A percentile compares a stretch with the other conserved stretches of the same genome.
Evolutionary conservation across 371 early-diverging fungal genomes (phyloP).

Genomic region (Mucor mucedo): DNA sequence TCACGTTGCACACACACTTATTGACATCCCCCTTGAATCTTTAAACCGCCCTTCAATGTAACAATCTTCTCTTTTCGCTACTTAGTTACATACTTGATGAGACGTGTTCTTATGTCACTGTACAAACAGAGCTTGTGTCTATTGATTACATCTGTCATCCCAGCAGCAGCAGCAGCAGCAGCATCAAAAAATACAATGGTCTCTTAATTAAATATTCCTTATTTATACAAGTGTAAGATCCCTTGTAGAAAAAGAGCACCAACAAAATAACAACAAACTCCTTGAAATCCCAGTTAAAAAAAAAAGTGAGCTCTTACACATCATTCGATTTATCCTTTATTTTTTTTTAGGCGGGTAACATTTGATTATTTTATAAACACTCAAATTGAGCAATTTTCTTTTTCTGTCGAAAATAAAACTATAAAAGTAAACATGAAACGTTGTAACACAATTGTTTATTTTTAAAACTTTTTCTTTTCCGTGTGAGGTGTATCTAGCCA

Average conservation of each 20-base stretch:
- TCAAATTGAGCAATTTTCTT: not conserved
- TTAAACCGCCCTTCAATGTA: not conserved
- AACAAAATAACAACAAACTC: too few relatives aligned
- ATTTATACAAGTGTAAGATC: too few relatives aligned
- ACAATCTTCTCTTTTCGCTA: not conserved
- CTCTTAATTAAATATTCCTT: too few relatives aligned
- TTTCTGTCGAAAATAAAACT: not conserved
- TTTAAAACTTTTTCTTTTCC: not conserved
- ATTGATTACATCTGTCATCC: too few relatives aligned
- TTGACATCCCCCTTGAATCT: constrained; percentile 17
- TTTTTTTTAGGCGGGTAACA: not conserved
- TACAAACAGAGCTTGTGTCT: too few relatives aligned
- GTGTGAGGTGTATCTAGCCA: not conserved
- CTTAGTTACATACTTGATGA: too few relatives aligned
- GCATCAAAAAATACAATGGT: too few relatives aligned
- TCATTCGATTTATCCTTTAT: not conserved
- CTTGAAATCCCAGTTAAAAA: too few relatives aligned
- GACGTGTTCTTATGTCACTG: too few relatives aligned
- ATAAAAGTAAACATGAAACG: constrained; percentile 3
- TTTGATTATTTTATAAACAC: not conserved
- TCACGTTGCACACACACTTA: constrained; percentile 19
- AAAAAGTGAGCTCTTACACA: not conserved
- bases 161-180: not conserved
- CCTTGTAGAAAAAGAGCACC: too few relatives aligned
- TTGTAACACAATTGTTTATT: not conserved